Evolutionary conservation across 768 basidiomycete species (phyloP).

Genomic region (Lanmaoa rubissima): DNA sequence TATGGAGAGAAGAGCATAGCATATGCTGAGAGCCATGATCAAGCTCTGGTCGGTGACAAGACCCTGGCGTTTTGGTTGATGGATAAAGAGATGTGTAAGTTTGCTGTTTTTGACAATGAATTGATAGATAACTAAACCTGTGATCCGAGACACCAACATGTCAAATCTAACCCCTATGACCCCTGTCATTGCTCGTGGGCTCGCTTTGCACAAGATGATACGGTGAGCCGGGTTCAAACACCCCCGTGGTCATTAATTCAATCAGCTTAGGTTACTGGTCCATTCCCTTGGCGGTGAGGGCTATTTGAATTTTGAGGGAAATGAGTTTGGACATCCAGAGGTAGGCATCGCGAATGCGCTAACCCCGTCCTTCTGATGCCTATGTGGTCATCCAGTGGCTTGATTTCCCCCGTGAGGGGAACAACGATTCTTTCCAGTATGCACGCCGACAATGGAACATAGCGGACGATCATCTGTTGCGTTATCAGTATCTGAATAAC

Average conservation of each 20-base stretch:
- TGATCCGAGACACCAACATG: constrained; percentile 81
- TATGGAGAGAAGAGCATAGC: constrained; percentile 89
- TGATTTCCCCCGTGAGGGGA: constrained; percentile 96
- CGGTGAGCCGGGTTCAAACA: constrained; percentile 48
- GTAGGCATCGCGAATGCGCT: constrained; percentile 36
- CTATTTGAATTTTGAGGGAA: constrained; percentile 96
- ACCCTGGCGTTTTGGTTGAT: constrained; percentile 99
- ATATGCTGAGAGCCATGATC: constrained; percentile 95
- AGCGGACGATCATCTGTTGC: constrained; percentile 77
- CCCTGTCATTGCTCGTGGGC: constrained; percentile 79
- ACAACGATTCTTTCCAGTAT: constrained; percentile 94
- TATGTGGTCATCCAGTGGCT: constrained; percentile 68
- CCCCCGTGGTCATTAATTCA: background rate
- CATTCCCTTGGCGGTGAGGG: constrained; percentile 96
- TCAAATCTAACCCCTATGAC: constrained; percentile 83
- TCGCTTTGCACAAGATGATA: constrained; percentile 97
- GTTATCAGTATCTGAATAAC: constrained; percentile 93
- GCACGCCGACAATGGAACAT: constrained; percentile 97
- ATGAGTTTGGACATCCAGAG: constrained; percentile 98
- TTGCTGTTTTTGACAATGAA: background rate
- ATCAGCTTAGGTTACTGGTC: constrained; percentile 64
- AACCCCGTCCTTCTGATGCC: background rate
- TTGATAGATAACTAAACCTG: background rate
- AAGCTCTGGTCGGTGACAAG: constrained; percentile 98
- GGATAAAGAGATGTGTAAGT: constrained; percentile 99